Evolutionary conservation across 306 rosid genomes (phyloP), one percentile per base, ranked within the genome.

Genomic region (Trifolium fragiferum): DNA sequence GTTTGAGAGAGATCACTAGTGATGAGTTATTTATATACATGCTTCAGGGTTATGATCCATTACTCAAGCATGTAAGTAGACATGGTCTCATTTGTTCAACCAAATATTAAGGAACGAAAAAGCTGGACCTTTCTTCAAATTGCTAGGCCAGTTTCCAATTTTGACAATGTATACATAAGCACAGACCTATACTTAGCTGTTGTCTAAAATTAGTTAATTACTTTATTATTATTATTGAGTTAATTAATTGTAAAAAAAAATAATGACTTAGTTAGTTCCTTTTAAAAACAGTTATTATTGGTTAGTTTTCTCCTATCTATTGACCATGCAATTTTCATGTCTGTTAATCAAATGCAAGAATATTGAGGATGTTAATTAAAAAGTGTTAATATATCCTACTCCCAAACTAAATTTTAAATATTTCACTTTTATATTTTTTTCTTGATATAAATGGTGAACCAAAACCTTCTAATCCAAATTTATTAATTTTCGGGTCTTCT

Each of bases 21-120:
- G 8, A 58, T 58, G 18, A 15, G 2, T 7, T 61, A 61, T 15
- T n/a, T 25, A 47, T 21, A 38, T 25, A 49, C 10, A 63, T 49
- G 30, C 1, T 7, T 12, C 30, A 2, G 41, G 32, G 16, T 32
- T 32, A 10, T 59, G 49, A 74, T 74, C 40, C 37, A n/a, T 35
- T 19, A 75, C 51, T 64, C 8, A 19, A 27, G 49, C 47, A 63
- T 35, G 20, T 13, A 25, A 37, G 50, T 20, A 59, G 43, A 59
- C 16, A 1, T 13, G 70, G 68, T 64, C 20, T 64, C 41, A 5
- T 53, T 71, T 71, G 5, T 55, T 55, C 53, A 21, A 27, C 75
- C 79, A 58, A 46, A 3, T 37, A 37, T 38, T 58, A 13, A 49
- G 85, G 78, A 66, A 76, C 67, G 44, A 35, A 33, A 32, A 70